Base-by-base conservation (phyloP, 331 rosid genomes). In the Ulmus americana region DNA sequence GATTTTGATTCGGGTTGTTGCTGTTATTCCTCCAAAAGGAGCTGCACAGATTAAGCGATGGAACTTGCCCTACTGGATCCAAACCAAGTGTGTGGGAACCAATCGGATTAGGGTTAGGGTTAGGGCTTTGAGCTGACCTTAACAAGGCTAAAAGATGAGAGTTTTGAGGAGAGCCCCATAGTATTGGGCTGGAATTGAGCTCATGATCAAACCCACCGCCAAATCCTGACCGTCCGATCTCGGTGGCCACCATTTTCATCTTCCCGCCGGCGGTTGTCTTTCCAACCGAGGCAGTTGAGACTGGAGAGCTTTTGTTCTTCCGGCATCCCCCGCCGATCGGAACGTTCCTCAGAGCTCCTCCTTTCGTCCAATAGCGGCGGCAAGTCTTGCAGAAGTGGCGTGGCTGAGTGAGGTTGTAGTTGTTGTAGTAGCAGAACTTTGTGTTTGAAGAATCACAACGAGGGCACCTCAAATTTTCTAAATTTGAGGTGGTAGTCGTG, bases 371-470 rank as follows among this genome's bases (percentile, higher is more conserved):
- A 66, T 90, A 90, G 0, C 97, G 91, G 72, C 97, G 97, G 68
- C 97, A 90, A 11, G 95, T 84, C 81, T 90, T 90, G 82, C 97
- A 90, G 79, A 89, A 89, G 76, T 89, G 95, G 69, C 96, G 95
- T n/a, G 96, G 96, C 81, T 90, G 97, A 22, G 97, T 84, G 71
- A 90, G 91, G 77, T 90, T 90, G 86, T 90, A 90, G 85, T 90
- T 90, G 85, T 90, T 90, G 86, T 90, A 90, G 85, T 90, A 90
- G 69, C 97, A 90, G 72, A 90, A 90, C 81, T 90, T 90, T 5
- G 97, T 90, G 86, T 90, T 84, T 40, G 97, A 67, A 8, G 97
- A 90, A 61, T 90, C 91, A 38, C 97, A 90, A 11, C 97, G 68
- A 0, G 97, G 95, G 51, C 97, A 90, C 64, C 95, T 83, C 87